A percentile compares a stretch with the other conserved stretches of the same genome.
Conservation (phyloP, 2,329 filamentous ascomycete species). For the Xylaria arbuscula region DNA sequence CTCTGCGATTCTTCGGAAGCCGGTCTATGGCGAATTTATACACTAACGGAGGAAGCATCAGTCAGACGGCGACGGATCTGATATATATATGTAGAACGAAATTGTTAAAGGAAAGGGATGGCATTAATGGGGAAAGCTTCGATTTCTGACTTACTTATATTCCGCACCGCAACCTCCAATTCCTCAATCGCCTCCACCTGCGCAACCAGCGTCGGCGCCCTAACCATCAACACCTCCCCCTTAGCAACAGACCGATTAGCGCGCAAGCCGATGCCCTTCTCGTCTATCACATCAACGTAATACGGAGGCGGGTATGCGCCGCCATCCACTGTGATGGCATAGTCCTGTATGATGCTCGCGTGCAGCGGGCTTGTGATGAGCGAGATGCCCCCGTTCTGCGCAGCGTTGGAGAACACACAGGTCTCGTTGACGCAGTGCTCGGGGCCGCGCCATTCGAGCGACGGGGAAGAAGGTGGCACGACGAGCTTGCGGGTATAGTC, state of each 20-base stretch:
- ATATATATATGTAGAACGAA: background rate
- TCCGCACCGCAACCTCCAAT: conserved; percentile 36
- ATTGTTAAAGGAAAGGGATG: background rate
- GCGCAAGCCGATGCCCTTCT: conserved; percentile 53
- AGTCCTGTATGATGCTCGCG: conserved; percentile 38
- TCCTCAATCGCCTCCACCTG: conserved; percentile 41
- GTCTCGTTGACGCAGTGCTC: conserved; percentile 44
- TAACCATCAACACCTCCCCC: conserved; percentile 52
- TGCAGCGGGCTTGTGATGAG: conserved; percentile 44
- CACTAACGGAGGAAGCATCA: conserved; percentile 32
- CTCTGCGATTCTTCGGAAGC: conserved; percentile 42
- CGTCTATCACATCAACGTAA: conserved; percentile 46
- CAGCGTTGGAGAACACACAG: conserved; percentile 44
- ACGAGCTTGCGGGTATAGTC: conserved; percentile 20
- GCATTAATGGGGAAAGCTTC: background rate
- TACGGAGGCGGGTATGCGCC: conserved; percentile 44
- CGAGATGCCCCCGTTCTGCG: conserved; percentile 42
- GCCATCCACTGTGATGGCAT: conserved; percentile 22
- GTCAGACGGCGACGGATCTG: background rate
- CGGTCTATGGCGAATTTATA: conserved; percentile 48
- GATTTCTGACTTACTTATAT: conserved; percentile 28
- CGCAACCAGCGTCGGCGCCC: conserved; percentile 49
- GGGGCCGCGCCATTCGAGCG: conserved; percentile 41
- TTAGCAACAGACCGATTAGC: conserved; percentile 51
- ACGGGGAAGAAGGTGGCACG: background rate